Evolutionary conservation across 2,329 filamentous ascomycete species (phyloP).

Genomic region (Diaporthe sp.): DNA sequence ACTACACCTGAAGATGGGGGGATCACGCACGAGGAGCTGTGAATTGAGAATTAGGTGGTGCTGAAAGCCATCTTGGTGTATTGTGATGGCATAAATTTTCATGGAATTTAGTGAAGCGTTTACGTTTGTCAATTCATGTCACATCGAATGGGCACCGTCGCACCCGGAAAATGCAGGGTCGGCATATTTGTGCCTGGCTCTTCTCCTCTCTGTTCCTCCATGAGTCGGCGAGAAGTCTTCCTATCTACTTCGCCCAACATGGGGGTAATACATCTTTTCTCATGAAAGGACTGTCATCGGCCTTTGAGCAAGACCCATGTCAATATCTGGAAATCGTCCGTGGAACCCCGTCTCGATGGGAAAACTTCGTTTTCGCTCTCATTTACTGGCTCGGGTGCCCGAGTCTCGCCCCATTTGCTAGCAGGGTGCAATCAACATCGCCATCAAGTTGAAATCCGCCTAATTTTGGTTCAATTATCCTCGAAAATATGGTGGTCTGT

Average conservation of each 20-base stretch:
- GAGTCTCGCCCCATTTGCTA: background rate
- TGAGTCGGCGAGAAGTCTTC: background rate
- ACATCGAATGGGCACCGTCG: background rate
- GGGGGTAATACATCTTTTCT: background rate
- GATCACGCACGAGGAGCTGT: constrained; percentile 43
- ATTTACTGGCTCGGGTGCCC: background rate
- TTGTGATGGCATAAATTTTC: no score
- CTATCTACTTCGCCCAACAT: background rate
- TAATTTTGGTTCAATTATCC: background rate
- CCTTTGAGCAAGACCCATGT: background rate
- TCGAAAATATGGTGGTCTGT: background rate
- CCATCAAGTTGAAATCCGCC: background rate
- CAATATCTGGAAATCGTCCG: background rate
- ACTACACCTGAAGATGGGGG: background rate
- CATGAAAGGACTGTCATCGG: background rate
- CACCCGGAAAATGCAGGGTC: no score
- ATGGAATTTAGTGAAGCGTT: background rate
- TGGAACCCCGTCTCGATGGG: background rate
- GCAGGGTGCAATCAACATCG: background rate
- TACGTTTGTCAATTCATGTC: background rate
- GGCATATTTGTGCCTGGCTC: no score
- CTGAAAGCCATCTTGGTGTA: background rate
- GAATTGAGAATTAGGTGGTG: background rate
- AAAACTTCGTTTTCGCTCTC: background rate
- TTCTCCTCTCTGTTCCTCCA: no score